Evolutionary conservation across 768 basidiomycete genomes (phyloP).

Genomic region (Suillus subluteus): DNA sequence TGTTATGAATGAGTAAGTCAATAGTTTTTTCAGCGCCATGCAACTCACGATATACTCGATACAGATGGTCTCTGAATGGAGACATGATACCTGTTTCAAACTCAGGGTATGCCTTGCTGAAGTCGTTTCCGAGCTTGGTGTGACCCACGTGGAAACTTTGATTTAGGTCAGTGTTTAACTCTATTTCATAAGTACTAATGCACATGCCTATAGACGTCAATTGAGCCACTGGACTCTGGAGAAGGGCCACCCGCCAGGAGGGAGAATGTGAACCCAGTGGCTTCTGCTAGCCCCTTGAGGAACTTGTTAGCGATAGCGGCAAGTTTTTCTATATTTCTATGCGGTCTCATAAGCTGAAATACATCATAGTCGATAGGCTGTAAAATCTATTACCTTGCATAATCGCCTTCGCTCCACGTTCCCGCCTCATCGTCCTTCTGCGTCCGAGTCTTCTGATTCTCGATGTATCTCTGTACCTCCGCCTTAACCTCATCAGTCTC

Average conservation of each 20-base stretch:
- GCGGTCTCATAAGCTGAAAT: not conserved
- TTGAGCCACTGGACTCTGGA: not conserved
- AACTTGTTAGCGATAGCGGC: not conserved
- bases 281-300: not conserved
- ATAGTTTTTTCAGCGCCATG: not conserved
- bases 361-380: not conserved
- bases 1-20: not conserved
- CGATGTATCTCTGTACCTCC: not conserved
- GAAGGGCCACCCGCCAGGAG: not conserved
- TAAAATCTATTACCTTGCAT: not conserved
- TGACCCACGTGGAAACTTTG: not conserved
- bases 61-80: not conserved
- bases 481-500: conserved; percentile 4
- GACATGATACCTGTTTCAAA: not conserved
- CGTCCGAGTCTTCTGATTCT: not conserved
- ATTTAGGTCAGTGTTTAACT: not conserved
- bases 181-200: not conserved
- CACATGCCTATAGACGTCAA: not conserved
- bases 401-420: not conserved
- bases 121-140: not conserved
- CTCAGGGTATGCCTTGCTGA: not conserved
- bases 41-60: not conserved
- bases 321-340: conserved; percentile 4
- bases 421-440: not conserved
- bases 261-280: not conserved